These are phyloP conservation scores for Cudoniella acicularis DNA, from an alignment of 495 filamentous ascomycete genomes.

Conservation along the genomic window DNA sequence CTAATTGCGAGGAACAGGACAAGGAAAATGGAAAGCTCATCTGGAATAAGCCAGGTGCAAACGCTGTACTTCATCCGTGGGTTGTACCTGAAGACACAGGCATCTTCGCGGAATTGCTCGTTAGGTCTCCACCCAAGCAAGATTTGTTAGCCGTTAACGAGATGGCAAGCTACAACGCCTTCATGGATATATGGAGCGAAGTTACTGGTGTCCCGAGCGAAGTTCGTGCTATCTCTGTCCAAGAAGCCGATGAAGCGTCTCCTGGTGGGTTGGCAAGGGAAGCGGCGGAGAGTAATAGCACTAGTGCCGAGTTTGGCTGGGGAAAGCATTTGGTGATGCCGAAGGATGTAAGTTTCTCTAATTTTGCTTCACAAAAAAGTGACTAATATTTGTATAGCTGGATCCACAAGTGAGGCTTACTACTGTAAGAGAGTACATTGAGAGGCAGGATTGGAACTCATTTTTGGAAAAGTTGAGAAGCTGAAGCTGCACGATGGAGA, in stretches of 20 bases:
- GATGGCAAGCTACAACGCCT: slow-evolving; percentile 4
- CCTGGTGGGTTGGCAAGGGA: slow-evolving; percentile 19
- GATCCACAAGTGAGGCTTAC: slow-evolving; percentile 9
- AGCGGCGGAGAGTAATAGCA: slow-evolving; percentile 11
- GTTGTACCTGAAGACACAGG: slow-evolving; percentile 13
- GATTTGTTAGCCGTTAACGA: slow-evolving; percentile 17
- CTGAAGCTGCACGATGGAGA: not conserved
- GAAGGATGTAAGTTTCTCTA: slow-evolving; percentile 13
- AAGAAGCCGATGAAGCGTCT: slow-evolving; percentile 9
- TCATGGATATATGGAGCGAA: slow-evolving; percentile 19
- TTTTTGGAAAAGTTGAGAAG: slow-evolving; percentile 8
- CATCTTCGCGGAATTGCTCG: slow-evolving; percentile 9
- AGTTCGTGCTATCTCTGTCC: slow-evolving; percentile 1
- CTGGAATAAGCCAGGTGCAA: slow-evolving; percentile 1
- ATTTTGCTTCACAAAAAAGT: no score
- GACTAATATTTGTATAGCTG: slow-evolving; percentile 6
- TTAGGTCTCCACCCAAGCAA: slow-evolving; percentile 10
- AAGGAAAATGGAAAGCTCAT: slow-evolving; percentile 8
- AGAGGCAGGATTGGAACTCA: slow-evolving; percentile 13
- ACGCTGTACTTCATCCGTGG: slow-evolving; percentile 10
- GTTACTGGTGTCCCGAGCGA: slow-evolving; percentile 2
- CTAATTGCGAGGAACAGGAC: not conserved
- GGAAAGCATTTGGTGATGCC: slow-evolving; percentile 17
- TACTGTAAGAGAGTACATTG: slow-evolving; percentile 14
- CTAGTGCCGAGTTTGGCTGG: slow-evolving; percentile 24